Base-by-base conservation (phyloP, 140 eudicot genomes). In the Senecio squalidus region DNA sequence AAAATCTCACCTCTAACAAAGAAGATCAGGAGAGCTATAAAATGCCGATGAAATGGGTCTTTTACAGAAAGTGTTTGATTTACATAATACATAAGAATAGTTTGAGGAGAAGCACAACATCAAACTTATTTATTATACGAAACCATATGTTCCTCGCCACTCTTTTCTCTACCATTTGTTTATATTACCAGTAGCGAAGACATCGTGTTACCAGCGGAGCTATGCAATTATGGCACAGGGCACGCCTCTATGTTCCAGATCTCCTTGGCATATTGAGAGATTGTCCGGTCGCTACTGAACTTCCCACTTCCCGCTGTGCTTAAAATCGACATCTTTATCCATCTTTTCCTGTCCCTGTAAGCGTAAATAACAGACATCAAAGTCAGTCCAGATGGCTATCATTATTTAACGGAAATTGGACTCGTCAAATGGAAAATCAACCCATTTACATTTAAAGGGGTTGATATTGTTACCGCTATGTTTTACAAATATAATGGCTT, bases 261-360 rank as follows among this genome's bases (percentile, higher is more conserved):
- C 72, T 93, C 96, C 31, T 67, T 84, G n/a, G 95, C 99, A 40
- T 93, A 93, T 45, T 93, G 99, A 22, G 88, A 75, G 59, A 93
- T 93, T 29, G 99, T 93, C 26, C 99, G 74, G 74, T 93, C 99
- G 55, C 99, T 93, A 74, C 99, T 93, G 63, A 93, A 93, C 62
- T 93, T 88, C 47, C 99, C 99, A 57, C 99, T 84, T 54, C 99
- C 99, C n/a, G 96, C 95, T 10, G 99, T 93, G 84, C 99, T 93
- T 47, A 93, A 58, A 51, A 93, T 93, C 16, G 99, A 93, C 99
- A 93, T 93, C 82, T 82, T 82, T 50, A 62, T 83, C 99, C 99
- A 93, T 67, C 81, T 82, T 72, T 93, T 93, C 68, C 84, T 65
- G 73, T 93, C 99, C 96, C 99, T 93, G 80, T 23, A 64, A 55